Evolutionary conservation across 345 rosid genomes (phyloP).

Genomic region (Lenwebbia sp.): DNA sequence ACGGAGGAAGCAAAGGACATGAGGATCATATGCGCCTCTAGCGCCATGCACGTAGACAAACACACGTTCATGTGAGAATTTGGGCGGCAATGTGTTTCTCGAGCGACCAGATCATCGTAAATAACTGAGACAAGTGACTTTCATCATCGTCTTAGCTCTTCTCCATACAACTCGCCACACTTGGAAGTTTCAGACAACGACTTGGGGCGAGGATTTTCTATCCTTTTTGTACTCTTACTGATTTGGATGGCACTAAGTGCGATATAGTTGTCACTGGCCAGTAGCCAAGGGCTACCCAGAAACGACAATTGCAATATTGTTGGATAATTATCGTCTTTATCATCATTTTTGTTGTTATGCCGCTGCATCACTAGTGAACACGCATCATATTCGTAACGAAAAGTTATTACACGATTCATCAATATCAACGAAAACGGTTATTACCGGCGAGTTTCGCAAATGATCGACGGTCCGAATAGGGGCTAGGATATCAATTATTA

Average conservation of each 20-base stretch:
- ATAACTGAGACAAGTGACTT: background rate
- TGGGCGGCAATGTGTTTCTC: background rate
- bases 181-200: background rate
- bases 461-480: background rate
- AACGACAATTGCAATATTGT: background rate
- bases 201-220: background rate
- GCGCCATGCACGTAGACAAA: background rate
- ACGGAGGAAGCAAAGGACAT: background rate
- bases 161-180: background rate
- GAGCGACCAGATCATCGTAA: background rate
- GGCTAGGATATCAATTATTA: background rate
- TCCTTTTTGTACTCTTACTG: background rate
- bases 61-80: background rate
- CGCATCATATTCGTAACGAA: background rate
- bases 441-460: background rate
- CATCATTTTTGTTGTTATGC: background rate
- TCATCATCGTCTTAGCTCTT: background rate
- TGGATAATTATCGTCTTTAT: background rate
- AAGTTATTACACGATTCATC: no score
- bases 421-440: no score
- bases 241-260: background rate
- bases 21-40: background rate
- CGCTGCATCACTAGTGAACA: background rate
- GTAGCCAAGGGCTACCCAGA: background rate
- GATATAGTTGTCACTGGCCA: background rate